Percentiles rank a stretch among this genome's conserved stretches.
phyloP scores from a whole-genome alignment of 495 filamentous ascomycete species.

The Schizothecium vesticola region DNA sequence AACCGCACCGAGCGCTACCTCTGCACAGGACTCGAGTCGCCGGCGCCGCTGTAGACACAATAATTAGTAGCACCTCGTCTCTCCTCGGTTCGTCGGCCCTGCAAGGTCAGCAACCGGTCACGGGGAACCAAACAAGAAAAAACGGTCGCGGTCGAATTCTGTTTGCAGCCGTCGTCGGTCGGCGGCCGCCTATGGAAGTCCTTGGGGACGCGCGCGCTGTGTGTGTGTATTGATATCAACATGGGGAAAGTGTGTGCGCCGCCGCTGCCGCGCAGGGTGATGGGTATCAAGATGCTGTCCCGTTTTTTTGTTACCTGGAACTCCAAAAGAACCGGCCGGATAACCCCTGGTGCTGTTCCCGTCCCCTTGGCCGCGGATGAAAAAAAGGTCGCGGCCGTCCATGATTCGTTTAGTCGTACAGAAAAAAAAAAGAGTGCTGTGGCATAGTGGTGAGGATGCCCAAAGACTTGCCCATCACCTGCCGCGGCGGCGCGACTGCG shows the following conservation, averaged over 20 bases:
- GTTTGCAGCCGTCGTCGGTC: neutral
- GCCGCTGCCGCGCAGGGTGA: neutral
- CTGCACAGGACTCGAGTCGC: neutral
- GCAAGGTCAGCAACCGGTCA: neutral
- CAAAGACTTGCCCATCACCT: neutral
- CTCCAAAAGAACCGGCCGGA: neutral
- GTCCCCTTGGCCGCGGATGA: neutral
- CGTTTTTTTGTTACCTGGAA: neutral
- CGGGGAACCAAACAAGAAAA: neutral
- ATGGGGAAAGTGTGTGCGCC: constrained; percentile 2
- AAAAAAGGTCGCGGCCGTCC: neutral
- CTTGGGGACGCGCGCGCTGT: constrained; percentile 1
- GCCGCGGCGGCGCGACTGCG: neutral
- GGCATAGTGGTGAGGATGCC: neutral
- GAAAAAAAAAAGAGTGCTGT: neutral
- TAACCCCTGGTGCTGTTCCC: neutral
- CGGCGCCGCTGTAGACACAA: neutral
- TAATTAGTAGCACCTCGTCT: neutral
- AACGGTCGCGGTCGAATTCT: neutral
- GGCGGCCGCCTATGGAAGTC: neutral
- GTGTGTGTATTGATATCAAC: constrained; percentile 13
- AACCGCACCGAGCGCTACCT: neutral
- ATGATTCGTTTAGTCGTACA: neutral
- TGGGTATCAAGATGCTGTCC: constrained; percentile 5
- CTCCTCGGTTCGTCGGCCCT: neutral